Conservation (phyloP, 805 yeast species). For the Phaffomyces opuntiae region DNA sequence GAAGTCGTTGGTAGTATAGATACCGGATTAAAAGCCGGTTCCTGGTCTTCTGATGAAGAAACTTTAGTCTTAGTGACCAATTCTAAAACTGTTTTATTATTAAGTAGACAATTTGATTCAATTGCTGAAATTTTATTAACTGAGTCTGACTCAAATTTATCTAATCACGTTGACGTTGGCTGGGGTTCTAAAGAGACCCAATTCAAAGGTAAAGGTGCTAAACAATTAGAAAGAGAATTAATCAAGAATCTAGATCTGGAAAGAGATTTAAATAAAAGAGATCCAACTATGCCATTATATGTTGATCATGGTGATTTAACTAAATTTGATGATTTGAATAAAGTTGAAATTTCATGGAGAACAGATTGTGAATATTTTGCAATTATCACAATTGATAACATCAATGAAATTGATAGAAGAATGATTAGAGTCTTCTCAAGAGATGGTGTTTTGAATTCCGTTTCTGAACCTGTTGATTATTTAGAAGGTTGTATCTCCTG, state of each 20-base stretch:
- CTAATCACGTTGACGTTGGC: slow-evolving; percentile 90
- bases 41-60: slow-evolving; percentile 93
- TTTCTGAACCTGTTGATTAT: slow-evolving; percentile 84
- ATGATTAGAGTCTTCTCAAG: slow-evolving; percentile 78
- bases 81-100: slow-evolving; percentile 52
- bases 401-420: slow-evolving; percentile 45
- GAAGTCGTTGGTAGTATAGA: slow-evolving; percentile 85
- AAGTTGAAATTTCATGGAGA: slow-evolving; percentile 73
- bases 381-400: slow-evolving; percentile 48
- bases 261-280: slow-evolving; percentile 60
- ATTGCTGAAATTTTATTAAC: slow-evolving; percentile 51
- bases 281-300: slow-evolving; percentile 79
- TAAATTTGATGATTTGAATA: slow-evolving; percentile 38
- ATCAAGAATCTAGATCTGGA: slow-evolving; percentile 53
- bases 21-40: slow-evolving; percentile 60
- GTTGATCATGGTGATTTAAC: slow-evolving; percentile 65
- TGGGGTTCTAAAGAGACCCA: slow-evolving; percentile 99
- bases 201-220: slow-evolving; percentile 89
- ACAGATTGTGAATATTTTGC: slow-evolving; percentile 88
- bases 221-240: slow-evolving; percentile 61
- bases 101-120: slow-evolving; percentile 76
- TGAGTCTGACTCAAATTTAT: slow-evolving; percentile 52
- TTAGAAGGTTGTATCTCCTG: slow-evolving; percentile 70
- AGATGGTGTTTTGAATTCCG: slow-evolving; percentile 71
- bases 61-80: slow-evolving; percentile 61